These are phyloP conservation scores for Euphorbia lathyris DNA, from an alignment of 345 rosid genomes.

Conservation along the genomic window DNA sequence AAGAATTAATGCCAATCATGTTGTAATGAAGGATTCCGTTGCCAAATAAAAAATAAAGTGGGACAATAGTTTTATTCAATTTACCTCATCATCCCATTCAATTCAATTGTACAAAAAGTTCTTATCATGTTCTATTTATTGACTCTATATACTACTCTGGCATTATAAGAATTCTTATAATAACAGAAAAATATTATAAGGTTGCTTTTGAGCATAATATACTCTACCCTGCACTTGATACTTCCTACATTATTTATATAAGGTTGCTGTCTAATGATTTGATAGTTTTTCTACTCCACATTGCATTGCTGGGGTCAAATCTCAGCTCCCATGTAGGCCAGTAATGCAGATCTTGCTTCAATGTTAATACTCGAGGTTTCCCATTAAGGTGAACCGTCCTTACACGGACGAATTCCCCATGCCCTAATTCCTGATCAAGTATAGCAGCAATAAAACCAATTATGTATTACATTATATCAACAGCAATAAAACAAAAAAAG, in stretches of 20 bases:
- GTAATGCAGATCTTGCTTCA: conserved; percentile 94
- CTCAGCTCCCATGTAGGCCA: conserved; percentile 95
- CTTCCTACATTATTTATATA: background rate
- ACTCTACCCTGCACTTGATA: background rate
- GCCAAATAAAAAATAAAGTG: no score
- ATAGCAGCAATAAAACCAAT: background rate
- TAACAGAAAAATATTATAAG: background rate
- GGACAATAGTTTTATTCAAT: background rate
- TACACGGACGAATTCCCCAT: conserved; percentile 82
- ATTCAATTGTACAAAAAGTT: background rate
- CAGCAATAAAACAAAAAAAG: background rate
- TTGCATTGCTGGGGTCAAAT: conserved; percentile 67
- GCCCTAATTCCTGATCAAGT: conserved; percentile 61
- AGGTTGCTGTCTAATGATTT: conserved; percentile 39
- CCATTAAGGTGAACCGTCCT: conserved; percentile 81
- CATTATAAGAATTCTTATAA: background rate
- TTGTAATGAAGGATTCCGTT: no score
- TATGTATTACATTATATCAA: background rate
- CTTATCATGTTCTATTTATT: background rate
- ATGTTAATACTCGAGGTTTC: conserved; percentile 79
- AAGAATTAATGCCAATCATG: no score
- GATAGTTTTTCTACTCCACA: conserved; percentile 66
- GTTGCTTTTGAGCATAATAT: background rate
- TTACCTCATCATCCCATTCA: background rate
- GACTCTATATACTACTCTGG: background rate